Evolutionary conservation across 495 filamentous ascomycete genomes (phyloP).

Genomic region (Podospora anserina): DNA sequence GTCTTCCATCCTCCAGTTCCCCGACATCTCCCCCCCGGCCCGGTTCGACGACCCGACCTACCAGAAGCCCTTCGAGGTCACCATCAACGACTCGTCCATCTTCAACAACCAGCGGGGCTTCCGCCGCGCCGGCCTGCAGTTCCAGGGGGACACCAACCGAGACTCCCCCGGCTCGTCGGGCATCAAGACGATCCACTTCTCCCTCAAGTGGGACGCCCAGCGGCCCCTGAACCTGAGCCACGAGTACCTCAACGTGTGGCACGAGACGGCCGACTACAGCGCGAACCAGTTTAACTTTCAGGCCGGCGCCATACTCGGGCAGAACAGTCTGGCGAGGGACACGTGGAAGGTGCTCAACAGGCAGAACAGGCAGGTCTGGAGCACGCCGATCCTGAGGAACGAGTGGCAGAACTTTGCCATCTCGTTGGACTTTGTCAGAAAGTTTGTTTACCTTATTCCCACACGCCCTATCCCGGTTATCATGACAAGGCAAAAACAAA

Average conservation of each 20-base stretch:
- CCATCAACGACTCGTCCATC: slow-evolving; percentile 51
- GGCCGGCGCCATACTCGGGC: slow-evolving; percentile 50
- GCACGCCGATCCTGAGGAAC: slow-evolving; percentile 37
- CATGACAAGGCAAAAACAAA: too few species aligned
- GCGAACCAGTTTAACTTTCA: slow-evolving; percentile 57
- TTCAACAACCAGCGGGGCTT: slow-evolving; percentile 56
- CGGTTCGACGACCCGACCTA: slow-evolving; percentile 41
- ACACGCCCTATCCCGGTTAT: not conserved
- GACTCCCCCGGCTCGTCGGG: slow-evolving; percentile 45
- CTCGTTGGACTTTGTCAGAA: slow-evolving; percentile 49
- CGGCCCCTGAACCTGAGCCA: slow-evolving; percentile 53
- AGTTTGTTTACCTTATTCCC: slow-evolving; percentile 36
- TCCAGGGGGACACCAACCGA: slow-evolving; percentile 47
- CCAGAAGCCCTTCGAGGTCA: slow-evolving; percentile 46
- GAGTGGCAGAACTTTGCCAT: slow-evolving; percentile 61
- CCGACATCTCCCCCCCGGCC: slow-evolving; percentile 26
- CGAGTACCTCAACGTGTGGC: slow-evolving; percentile 56
- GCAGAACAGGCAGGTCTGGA: slow-evolving; percentile 48
- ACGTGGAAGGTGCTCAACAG: slow-evolving; percentile 61
- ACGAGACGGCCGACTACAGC: slow-evolving; percentile 53
- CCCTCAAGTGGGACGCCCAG: slow-evolving; percentile 46
- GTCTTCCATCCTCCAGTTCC: slow-evolving; percentile 46
- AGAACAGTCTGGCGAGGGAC: slow-evolving; percentile 77
- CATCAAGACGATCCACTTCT: slow-evolving; percentile 54
- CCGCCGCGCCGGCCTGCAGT: slow-evolving; percentile 53